These are phyloP conservation scores for Psidium guajava DNA, from an alignment of 345 rosid genomes.

Conservation along the genomic window DNA sequence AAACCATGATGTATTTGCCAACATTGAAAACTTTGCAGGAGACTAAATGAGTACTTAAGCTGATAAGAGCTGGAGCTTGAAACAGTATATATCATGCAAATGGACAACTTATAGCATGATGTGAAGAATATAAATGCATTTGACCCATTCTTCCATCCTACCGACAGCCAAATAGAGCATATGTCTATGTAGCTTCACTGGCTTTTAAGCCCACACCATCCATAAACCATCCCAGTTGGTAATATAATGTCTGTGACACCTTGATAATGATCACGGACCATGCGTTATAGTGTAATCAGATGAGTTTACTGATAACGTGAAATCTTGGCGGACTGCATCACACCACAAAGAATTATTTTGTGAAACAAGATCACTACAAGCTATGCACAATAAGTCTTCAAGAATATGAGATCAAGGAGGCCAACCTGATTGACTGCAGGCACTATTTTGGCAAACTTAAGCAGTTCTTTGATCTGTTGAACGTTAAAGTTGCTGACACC, in stretches of 20 bases:
- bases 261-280: neutral
- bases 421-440: constrained; percentile 60
- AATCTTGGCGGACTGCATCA: neutral
- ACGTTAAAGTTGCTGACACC: constrained; percentile 50
- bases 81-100: neutral
- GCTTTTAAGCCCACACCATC: neutral
- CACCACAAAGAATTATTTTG: neutral
- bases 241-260: neutral
- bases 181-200: neutral
- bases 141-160: neutral
- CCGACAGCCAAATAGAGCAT: neutral
- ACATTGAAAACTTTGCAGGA: neutral
- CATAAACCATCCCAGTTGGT: neutral
- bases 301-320: neutral
- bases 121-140: neutral
- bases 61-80: neutral
- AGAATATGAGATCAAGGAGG: neutral
- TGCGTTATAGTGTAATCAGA: neutral
- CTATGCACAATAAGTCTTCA: neutral
- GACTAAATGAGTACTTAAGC: neutral
- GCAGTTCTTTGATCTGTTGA: constrained; percentile 45
- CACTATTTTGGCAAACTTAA: constrained; percentile 40
- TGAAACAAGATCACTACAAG: neutral
- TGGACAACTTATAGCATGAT: neutral
- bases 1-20: neutral